These are phyloP conservation scores for Oemleria cerasiformis DNA, from an alignment of 306 rosid genomes.

Conservation along the genomic window DNA sequence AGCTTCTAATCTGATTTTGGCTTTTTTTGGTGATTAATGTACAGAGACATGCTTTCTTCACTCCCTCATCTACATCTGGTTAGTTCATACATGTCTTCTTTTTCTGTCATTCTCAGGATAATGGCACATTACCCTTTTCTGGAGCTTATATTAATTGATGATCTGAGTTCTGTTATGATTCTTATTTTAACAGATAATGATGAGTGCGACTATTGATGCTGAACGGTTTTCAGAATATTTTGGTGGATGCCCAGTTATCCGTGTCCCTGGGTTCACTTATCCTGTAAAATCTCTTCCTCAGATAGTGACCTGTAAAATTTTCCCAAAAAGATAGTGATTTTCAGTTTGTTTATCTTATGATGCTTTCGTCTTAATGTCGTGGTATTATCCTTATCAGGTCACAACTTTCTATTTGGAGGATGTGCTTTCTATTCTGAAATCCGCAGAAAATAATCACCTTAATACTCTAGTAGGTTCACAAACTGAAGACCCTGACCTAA, in stretches of 20 bases:
- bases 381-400: constrained; percentile 54
- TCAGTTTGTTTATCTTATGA: constrained; percentile 10
- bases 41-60: constrained; percentile 89
- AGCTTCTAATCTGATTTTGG: constrained; percentile 17
- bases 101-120: neutral
- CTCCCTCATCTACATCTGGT: constrained; percentile 78
- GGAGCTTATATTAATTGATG: neutral
- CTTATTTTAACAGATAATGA: constrained; percentile 57
- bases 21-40: constrained; percentile 28
- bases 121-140: neutral
- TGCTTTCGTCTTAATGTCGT: constrained; percentile 10
- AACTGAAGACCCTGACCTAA: constrained; percentile 34
- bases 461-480: constrained; percentile 33
- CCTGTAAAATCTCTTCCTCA: constrained; percentile 52
- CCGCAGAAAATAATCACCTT: constrained; percentile 48
- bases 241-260: constrained; percentile 86
- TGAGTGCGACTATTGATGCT: constrained; percentile 94
- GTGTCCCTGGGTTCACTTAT: constrained; percentile 91
- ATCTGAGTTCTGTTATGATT: neutral
- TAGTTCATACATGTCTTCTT: constrained; percentile 38
- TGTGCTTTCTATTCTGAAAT: constrained; percentile 63
- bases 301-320: constrained; percentile 21
- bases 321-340: neutral
- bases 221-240: constrained; percentile 84
- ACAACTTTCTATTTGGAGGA: constrained; percentile 82